Percentiles rank a stretch among this genome's conserved stretches.
Conservation (phyloP, 2,329 filamentous ascomycete genomes). For the Purpureocillium takamizusanense region DNA sequence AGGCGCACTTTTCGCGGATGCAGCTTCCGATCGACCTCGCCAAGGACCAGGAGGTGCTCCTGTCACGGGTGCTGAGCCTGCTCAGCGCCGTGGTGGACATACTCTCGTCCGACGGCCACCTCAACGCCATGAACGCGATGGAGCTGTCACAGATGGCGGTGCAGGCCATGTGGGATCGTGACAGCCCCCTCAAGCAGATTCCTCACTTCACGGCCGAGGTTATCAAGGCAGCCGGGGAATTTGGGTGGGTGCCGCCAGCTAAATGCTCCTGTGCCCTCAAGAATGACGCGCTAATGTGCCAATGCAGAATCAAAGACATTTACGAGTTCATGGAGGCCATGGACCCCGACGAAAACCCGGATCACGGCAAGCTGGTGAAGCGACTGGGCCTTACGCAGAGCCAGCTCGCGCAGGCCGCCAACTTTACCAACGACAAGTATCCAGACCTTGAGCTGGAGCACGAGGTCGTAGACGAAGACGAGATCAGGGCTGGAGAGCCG, state of each 20-base stretch:
- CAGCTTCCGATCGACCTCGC: conserved; percentile 90
- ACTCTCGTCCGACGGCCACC: conserved; percentile 85
- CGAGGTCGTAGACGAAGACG: conserved; percentile 71
- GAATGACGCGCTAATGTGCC: conserved; percentile 18
- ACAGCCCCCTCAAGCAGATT: conserved; percentile 94
- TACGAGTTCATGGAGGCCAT: conserved; percentile 99
- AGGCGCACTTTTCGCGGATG: conserved; percentile 97
- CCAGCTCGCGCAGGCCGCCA: conserved; percentile 81
- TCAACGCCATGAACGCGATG: conserved; percentile 98
- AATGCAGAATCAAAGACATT: conserved; percentile 71
- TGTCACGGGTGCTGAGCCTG: conserved; percentile 77
- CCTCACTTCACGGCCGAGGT: conserved; percentile 83
- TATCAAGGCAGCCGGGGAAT: conserved; percentile 73
- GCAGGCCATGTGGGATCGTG: conserved; percentile 97
- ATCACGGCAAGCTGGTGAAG: conserved; percentile 70
- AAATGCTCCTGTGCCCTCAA: too few relatives aligned
- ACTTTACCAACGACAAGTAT: conserved; percentile 94
- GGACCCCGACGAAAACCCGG: conserved; percentile 85
- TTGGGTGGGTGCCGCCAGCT: conserved; percentile 45
- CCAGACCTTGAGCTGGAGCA: conserved; percentile 91
- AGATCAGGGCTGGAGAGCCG: conserved; percentile 70
- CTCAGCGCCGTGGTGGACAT: conserved; percentile 92
- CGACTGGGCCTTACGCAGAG: conserved; percentile 69
- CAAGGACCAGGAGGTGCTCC: conserved; percentile 86
- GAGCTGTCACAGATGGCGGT: conserved; percentile 99